These are phyloP conservation scores for Raffaelea deltoideospora DNA, from an alignment of 2,329 filamentous ascomycete species.

Conservation along the genomic window DNA sequence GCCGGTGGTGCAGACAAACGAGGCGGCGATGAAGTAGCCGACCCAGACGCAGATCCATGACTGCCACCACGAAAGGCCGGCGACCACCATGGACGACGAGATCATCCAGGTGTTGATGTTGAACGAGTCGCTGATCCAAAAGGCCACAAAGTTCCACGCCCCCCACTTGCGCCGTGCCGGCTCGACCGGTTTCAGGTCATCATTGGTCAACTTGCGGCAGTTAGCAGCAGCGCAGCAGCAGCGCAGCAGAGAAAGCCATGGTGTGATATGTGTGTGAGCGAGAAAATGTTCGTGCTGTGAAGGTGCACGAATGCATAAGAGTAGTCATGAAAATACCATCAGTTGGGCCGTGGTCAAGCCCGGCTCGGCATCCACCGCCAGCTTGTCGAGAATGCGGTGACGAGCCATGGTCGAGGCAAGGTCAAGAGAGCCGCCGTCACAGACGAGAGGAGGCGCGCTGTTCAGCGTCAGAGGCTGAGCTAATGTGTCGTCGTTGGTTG, in stretches of 20 bases:
- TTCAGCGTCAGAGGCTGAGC: no score
- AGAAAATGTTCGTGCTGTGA: no score
- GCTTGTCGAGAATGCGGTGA: constrained; percentile 31
- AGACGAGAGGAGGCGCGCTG: no score
- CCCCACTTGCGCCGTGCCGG: constrained; percentile 69
- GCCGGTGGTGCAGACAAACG: constrained; percentile 64
- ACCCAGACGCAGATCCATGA: constrained; percentile 80
- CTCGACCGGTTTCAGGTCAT: constrained; percentile 71
- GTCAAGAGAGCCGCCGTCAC: no score
- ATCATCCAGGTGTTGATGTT: constrained; percentile 96
- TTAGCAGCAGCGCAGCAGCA: background rate
- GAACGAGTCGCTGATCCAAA: constrained; percentile 75
- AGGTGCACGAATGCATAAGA: no score
- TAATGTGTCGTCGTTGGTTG: no score
- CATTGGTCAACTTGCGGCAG: constrained; percentile 50
- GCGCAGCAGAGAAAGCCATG: background rate
- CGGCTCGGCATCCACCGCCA: constrained; percentile 60
- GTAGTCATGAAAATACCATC: constrained; percentile 37
- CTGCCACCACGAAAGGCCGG: constrained; percentile 80
- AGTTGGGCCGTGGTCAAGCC: constrained; percentile 66
- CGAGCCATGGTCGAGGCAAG: background rate
- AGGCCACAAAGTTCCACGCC: constrained; percentile 75
- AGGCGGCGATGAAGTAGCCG: constrained; percentile 63
- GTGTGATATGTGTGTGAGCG: no score
- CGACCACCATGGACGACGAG: constrained; percentile 64